Evolutionary conservation across 192 early-diverging fungal genomes (phyloP), one percentile per base, ranked within the genome.

Genomic region (Coemansia sp.): DNA sequence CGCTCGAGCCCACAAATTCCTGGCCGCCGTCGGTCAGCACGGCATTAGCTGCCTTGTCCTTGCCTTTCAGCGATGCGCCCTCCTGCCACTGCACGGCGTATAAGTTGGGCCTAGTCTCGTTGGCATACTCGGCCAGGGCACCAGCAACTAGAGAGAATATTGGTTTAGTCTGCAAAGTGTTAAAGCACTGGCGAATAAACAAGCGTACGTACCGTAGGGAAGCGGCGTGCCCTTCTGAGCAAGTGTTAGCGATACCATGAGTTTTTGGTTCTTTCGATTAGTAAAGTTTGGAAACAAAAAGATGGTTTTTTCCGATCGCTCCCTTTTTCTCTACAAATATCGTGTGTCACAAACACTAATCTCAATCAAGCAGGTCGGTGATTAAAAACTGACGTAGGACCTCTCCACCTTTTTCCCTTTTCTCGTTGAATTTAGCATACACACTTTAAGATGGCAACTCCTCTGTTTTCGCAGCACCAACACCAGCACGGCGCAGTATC

Each of bases 201-300:
- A 32, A 32, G 6, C 6, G 29, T 32, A 32, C 79, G 65, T 81
- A 81, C 86, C 77, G 66, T 83, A 86, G 5, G 86, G 76, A 5
- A 81, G 51, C 29, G 76, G 70, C 3, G 77, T 17, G 29, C 83
- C 86, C 75, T 87, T 87, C 53, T 86, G 81, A n/a, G 86, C 86
- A 43, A 87, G 58, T 29, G 79, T 73, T 43, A 87, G 71, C 60
- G 73, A 73, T 21, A 74, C 69, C 84, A 84, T 43, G 10, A 15
- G 12, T 43, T n/a, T 45, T 45, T 45, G 11, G 12, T n/a, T 45
- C 41, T 45, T 15, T 14, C 12, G 41, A 45, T 45, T 45, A 35
- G 32, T 8, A 35, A 35, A 35, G 32, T 35, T 35, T 35, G 32
- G 32, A 35, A 35, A 35, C 32, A 35, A 35, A 32, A 8, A 8